phyloP scores from a whole-genome alignment of 2,329 filamentous ascomycete species.

The Cladosporium sphaerospermum region DNA sequence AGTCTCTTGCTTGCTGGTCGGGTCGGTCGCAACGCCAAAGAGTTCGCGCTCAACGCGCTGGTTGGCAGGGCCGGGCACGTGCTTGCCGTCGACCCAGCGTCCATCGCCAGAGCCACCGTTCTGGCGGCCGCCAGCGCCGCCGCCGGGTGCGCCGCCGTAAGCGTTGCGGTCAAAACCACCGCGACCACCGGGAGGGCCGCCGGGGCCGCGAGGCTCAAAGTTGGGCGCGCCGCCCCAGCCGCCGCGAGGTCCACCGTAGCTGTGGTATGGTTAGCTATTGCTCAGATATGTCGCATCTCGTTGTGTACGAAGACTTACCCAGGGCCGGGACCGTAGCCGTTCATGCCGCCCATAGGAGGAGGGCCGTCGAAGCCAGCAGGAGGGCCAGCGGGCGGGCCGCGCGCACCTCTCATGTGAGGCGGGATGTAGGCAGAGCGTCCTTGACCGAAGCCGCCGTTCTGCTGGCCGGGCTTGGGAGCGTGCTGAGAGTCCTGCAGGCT shows the following conservation, averaged over 20 bases:
- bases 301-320: slow-evolving; percentile 19
- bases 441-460: slow-evolving; percentile 40
- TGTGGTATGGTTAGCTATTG: slow-evolving; percentile 26
- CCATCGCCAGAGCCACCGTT: slow-evolving; percentile 86
- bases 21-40: slow-evolving; percentile 85
- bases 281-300: slow-evolving; percentile 19
- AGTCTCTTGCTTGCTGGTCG: slow-evolving; percentile 79
- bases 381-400: slow-evolving; percentile 41
- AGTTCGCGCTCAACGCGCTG: slow-evolving; percentile 89
- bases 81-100: slow-evolving; percentile 95
- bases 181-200: background rate
- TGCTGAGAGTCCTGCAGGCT: slow-evolving; percentile 62
- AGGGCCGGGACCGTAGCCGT: slow-evolving; percentile 54
- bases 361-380: slow-evolving; percentile 51
- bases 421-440: slow-evolving; percentile 72
- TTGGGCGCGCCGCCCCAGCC: slow-evolving; percentile 51
- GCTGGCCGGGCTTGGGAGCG: slow-evolving; percentile 36
- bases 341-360: slow-evolving; percentile 43
- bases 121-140: slow-evolving; percentile 48
- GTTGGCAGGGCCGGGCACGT: slow-evolving; percentile 84
- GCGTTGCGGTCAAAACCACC: slow-evolving; percentile 54
- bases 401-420: slow-evolving; percentile 64
- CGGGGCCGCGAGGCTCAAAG: slow-evolving; percentile 46
- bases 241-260: slow-evolving; percentile 37
- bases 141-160: slow-evolving; percentile 48